Percentiles rank a stretch among this genome's conserved stretches.
phyloP scores from a whole-genome alignment of 805 yeast genomes.

The Kockiozyma suomiensis region DNA sequence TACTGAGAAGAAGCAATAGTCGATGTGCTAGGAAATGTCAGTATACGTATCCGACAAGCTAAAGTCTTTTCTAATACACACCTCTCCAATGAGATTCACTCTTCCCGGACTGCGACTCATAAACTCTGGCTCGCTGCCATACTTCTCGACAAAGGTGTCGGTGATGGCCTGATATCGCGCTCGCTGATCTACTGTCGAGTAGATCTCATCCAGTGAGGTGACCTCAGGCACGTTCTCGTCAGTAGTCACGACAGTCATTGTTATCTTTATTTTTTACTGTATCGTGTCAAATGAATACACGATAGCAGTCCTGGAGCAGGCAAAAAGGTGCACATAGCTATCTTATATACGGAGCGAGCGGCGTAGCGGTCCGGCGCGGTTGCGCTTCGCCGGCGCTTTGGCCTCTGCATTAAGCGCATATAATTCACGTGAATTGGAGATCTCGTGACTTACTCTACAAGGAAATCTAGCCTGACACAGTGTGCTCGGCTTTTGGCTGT shows the following conservation, averaged over 20 bases:
- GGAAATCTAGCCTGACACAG: too few relatives aligned
- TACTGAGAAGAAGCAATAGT: slow-evolving; percentile 66
- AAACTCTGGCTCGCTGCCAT: slow-evolving; percentile 39
- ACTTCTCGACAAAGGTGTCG: slow-evolving; percentile 2
- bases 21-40: slow-evolving; percentile 53
- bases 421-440: neutral
- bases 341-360: neutral
- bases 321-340: too few relatives aligned
- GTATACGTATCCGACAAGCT: too few relatives aligned
- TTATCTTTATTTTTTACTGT: neutral
- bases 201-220: slow-evolving; percentile 11
- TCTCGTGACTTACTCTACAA: too few relatives aligned
- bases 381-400: neutral
- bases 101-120: slow-evolving; percentile 72
- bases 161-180: slow-evolving; percentile 9
- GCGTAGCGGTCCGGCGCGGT: neutral
- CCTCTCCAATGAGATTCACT: slow-evolving; percentile 71
- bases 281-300: too few relatives aligned
- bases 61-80: neutral
- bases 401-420: neutral
- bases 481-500: too few relatives aligned
- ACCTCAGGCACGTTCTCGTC: slow-evolving; percentile 16
- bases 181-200: slow-evolving; percentile 14
- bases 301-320: too few relatives aligned
- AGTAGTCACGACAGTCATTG: neutral